Evolutionary conservation across 345 rosid species (phyloP), one percentile per base, ranked within the genome.

Genomic region (Isatis tinctoria): DNA sequence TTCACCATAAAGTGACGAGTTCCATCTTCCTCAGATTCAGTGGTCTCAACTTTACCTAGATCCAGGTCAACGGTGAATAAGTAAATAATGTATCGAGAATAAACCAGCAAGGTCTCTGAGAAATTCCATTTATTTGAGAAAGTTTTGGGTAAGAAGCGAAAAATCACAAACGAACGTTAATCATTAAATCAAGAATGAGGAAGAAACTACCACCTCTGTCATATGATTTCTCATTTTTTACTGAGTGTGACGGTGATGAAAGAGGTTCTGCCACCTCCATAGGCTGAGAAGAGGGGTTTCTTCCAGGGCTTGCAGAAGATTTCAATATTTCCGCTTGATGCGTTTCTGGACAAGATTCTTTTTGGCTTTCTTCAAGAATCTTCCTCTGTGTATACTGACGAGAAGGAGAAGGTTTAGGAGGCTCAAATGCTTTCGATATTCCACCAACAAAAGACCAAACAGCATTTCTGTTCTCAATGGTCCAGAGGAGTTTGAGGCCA

Each of bases 401-500:
- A 77, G 99, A 92, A 71, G 98, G 96, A 76, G 97, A 90, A 79
- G 98, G 96, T 73, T 92, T 90, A 20, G 86, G 84, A 67, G 96
- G 84, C 86, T 82, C 94, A 85, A 92, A 87, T 65, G 96, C 99
- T 87, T 90, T 95, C 43, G 93, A 87, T 78, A 95, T 60, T 66
- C 92, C 97, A 74, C 97, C 97, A 87, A 85, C 99, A 79, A 81
- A 92, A 30, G 97, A 95, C 96, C 98, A 92, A 76, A 95, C 94
- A 77, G 96, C 98, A 83, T 92, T 89, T 81, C 98, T 83, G 69
- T 95, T 95, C 77, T 79, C 85, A 78, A 87, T 85, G 8, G 85
- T 92, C 98, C 99, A 95, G 80, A 95, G 74, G 44, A 95, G 94
- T 82, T 90, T 95, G 72, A 95, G 92, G 74, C 99, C 88, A 75